phyloP scores from a whole-genome alignment of 2,329 filamentous ascomycete genomes.

The Mycocentrospora acerina region DNA sequence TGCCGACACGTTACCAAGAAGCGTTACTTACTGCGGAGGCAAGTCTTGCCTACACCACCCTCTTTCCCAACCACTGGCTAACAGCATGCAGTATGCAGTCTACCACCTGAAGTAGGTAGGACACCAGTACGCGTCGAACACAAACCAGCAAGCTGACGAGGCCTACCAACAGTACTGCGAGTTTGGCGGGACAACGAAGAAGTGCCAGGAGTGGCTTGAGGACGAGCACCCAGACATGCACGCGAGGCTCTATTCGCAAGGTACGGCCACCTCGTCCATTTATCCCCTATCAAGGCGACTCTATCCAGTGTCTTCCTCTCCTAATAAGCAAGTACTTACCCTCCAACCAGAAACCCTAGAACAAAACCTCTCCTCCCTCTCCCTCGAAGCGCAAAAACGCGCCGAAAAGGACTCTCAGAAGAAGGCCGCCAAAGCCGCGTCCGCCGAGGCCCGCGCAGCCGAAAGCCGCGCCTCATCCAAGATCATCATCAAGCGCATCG shows the following conservation, averaged over 20 bases:
- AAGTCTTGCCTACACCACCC: constrained; percentile 19
- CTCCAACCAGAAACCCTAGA: constrained; percentile 70
- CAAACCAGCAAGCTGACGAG: constrained; percentile 9
- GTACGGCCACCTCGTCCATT: too few species aligned
- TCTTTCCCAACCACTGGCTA: constrained; percentile 11
- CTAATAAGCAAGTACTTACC: too few species aligned
- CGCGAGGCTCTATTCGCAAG: constrained; percentile 78
- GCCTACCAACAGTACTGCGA: constrained; percentile 81
- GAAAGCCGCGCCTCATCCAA: constrained; percentile 81
- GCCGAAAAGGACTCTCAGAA: constrained; percentile 95
- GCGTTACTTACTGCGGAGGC: constrained; percentile 65
- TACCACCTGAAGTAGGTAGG: constrained; percentile 67
- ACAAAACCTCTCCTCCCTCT: constrained; percentile 81
- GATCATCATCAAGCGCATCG: constrained; percentile 91
- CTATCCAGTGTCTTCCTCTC: too few species aligned
- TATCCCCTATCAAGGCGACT: too few species aligned
- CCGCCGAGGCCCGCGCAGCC: constrained; percentile 78
- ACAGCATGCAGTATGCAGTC: constrained; percentile 57
- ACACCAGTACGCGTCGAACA: constrained; percentile 12
- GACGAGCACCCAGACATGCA: constrained; percentile 74
- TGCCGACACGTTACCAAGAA: constrained; percentile 49
- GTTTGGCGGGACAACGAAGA: constrained; percentile 93
- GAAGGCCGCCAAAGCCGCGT: constrained; percentile 92
- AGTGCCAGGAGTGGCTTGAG: constrained; percentile 95
- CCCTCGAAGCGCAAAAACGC: constrained; percentile 87